A percentile compares a stretch with the other conserved stretches of the same genome.
phyloP scores from a whole-genome alignment of 225 moss, liverwort and hornwort genomes.

The Physcomitrium patens region DNA sequence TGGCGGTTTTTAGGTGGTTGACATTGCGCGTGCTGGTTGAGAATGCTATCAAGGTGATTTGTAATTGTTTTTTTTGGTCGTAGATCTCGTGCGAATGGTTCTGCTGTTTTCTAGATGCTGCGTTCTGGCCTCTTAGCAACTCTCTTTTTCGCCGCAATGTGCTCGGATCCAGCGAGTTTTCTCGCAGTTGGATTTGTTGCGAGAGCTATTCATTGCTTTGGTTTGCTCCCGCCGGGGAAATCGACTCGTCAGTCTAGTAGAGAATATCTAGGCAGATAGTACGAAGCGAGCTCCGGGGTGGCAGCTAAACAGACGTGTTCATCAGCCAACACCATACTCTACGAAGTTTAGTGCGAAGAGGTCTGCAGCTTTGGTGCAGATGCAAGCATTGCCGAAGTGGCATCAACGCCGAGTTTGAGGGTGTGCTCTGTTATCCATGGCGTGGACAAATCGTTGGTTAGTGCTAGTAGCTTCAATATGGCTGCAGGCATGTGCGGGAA shows the following conservation, averaged over 20 bases:
- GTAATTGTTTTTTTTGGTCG: background rate
- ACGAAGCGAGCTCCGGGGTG: background rate
- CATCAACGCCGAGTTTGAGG: background rate
- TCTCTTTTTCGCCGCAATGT: background rate
- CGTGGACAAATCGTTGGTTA: conserved; percentile 51
- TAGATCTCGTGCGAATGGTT: background rate
- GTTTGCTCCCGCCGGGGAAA: background rate
- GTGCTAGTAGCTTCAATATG: conserved; percentile 61
- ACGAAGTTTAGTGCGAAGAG: background rate
- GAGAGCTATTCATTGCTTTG: background rate
- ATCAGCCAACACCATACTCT: background rate
- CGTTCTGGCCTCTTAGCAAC: background rate
- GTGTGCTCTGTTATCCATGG: background rate
- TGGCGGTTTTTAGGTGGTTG: background rate
- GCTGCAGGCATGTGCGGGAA: conserved; percentile 62
- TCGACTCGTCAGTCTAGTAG: background rate
- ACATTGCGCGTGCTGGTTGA: background rate
- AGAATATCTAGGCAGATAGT: background rate
- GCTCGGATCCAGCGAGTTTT: background rate
- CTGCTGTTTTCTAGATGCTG: no score
- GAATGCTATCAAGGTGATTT: background rate
- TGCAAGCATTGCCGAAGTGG: background rate
- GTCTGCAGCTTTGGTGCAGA: background rate
- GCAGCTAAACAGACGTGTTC: background rate
- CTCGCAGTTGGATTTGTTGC: background rate